Base-by-base conservation (phyloP, 176 grass and related monocot genomes). In the Bonia amplexicaulis region DNA sequence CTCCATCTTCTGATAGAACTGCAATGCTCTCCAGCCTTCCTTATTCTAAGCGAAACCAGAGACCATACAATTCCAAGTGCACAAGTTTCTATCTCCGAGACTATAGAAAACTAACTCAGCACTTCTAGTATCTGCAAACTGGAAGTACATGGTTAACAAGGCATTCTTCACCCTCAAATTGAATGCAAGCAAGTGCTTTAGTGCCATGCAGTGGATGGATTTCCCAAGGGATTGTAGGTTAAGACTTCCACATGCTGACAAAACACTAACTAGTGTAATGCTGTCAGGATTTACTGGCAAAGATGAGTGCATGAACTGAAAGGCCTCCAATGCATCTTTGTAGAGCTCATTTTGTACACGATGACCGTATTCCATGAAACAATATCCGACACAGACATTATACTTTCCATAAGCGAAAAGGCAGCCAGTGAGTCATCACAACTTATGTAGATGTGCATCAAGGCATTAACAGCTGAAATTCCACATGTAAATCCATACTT, bases 331-430 rank as follows among this genome's bases (percentile, higher is more conserved):
- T 33, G 96, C 87, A 12, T 94, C 81, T 70, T 66, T 78, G 58
- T 85, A 80, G n/a, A 59, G 80, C n/a, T 78, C 87, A 84, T 92
- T 93, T 12, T 93, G 91, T 47, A 90, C 70, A 40, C 85, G 67
- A 98, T 93, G 73, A 88, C 73, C 20, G 93, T 95, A 69, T 98
- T 98, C 96, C 96, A 95, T 42, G 93, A 93, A 84, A 98, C 40
- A 33, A 90, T 75, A 89, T 98, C 96, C 16, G 91, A 92, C 16
- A 89, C 13, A 0, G 65, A 40, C 10, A 90, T 53, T 79, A 89
- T 72, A 55, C 49, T 84, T 74, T 89, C 41, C 16, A 94, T 85
- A 2, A 94, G 77, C 2, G 40, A 27, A 23, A 90, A 85, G 60
- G 93, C 71, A 76, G 82, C 69, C 31, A 52, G 47, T 75, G 78